Evolutionary conservation across 441 rosid species (phyloP).

Genomic region (Francoa sonchifolia): DNA sequence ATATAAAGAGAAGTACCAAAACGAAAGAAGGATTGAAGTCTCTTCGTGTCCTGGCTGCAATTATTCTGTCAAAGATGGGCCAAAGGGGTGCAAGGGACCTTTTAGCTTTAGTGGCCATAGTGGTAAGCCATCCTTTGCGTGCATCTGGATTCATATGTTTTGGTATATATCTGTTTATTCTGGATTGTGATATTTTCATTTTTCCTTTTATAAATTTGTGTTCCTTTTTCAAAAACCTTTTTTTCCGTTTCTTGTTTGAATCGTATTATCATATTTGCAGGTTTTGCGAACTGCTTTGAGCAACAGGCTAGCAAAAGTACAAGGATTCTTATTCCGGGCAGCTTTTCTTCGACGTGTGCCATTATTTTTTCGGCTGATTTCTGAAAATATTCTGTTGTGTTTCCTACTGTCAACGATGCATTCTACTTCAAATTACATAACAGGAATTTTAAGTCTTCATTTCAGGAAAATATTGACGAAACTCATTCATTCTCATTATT

Average conservation of each 20-base stretch:
- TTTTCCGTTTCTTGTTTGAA: background rate
- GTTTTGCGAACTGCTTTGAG: constrained; percentile 80
- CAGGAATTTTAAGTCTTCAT: constrained; percentile 76
- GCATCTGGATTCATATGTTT: background rate
- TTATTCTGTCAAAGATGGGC: constrained; percentile 88
- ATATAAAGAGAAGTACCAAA: constrained; percentile 24
- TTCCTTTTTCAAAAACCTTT: constrained; percentile 1
- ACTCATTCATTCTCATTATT: constrained; percentile 79
- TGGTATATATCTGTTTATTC: no score
- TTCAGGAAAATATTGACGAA: constrained; percentile 91
- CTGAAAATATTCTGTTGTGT: constrained; percentile 87
- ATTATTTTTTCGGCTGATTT: constrained; percentile 68
- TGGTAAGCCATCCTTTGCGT: constrained; percentile 43
- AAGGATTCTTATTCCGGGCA: constrained; percentile 92
- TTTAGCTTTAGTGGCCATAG: constrained; percentile 61
- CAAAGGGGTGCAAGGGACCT: constrained; percentile 81
- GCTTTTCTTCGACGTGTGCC: constrained; percentile 93
- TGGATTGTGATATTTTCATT: no score
- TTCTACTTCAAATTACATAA: constrained; percentile 81
- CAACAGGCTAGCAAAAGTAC: constrained; percentile 97
- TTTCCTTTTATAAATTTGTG: no score
- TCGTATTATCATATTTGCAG: constrained; percentile 31
- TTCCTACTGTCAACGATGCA: constrained; percentile 74
- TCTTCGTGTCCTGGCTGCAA: constrained; percentile 58
- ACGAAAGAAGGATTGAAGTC: constrained; percentile 78